Conservation (phyloP, 305 asterid species). For the Fraxinus velutina region DNA sequence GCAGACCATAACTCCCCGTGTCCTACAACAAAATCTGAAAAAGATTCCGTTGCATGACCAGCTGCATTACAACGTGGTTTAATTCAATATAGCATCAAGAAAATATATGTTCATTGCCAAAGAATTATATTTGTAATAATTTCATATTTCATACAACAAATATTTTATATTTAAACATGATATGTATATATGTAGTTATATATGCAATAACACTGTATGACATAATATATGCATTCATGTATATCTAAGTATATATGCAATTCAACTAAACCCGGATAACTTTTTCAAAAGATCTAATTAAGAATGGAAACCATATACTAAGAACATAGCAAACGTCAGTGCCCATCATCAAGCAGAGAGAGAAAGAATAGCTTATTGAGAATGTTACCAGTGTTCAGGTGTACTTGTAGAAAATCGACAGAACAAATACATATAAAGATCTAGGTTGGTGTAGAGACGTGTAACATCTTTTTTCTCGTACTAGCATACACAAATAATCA, state of each 20-base stretch:
- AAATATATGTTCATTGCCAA: background rate
- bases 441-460: background rate
- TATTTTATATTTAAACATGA: background rate
- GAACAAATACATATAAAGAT: background rate
- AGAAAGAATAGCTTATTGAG: background rate
- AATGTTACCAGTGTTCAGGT: background rate
- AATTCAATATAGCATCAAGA: conserved; percentile 7
- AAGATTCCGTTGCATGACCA: conserved; percentile 94
- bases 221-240: background rate
- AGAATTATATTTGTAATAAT: background rate
- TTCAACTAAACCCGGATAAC: background rate
- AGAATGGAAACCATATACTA: background rate
- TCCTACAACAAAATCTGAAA: conserved; percentile 94
- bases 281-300: background rate
- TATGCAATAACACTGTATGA: background rate
- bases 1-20: conserved; percentile 98
- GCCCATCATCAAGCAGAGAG: background rate
- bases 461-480: background rate
- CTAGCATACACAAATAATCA: background rate
- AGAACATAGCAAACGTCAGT: background rate
- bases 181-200: background rate
- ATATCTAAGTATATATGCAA: background rate
- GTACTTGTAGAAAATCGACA: background rate
- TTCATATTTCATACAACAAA: background rate
- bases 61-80: conserved; percentile 53